Evolutionary conservation across 495 filamentous ascomycete species (phyloP).

Genomic region (Elaphomyces granulatus): DNA sequence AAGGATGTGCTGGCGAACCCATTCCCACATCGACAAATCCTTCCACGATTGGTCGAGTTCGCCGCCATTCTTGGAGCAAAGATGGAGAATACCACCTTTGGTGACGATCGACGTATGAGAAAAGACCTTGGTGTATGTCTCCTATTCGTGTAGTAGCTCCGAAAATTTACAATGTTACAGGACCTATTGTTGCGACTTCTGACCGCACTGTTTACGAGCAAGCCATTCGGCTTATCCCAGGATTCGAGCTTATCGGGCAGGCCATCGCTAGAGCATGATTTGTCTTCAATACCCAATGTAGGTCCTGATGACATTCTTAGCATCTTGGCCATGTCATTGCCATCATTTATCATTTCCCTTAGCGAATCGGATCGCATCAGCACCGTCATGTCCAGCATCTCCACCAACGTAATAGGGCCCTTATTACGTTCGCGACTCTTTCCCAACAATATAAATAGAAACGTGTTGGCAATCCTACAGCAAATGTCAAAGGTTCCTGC

Average conservation of each 20-base stretch:
- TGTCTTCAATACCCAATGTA: slow-evolving; percentile 23
- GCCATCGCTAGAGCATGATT: slow-evolving; percentile 32
- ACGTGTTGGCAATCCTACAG: slow-evolving; percentile 56
- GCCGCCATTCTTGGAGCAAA: slow-evolving; percentile 82
- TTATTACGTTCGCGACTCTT: slow-evolving; percentile 74
- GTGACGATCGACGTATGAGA: slow-evolving; percentile 88
- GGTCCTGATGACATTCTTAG: slow-evolving; percentile 63
- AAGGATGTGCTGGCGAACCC: slow-evolving; percentile 85
- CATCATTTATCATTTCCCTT: slow-evolving; percentile 71
- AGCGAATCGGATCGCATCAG: slow-evolving; percentile 74
- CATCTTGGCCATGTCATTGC: slow-evolving; percentile 64
- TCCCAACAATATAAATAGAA: slow-evolving; percentile 67
- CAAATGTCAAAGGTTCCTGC: slow-evolving; percentile 62
- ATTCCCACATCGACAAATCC: slow-evolving; percentile 81
- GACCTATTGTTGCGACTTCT: slow-evolving; percentile 80
- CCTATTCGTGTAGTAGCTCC: slow-evolving; percentile 3
- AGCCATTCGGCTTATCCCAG: slow-evolving; percentile 48
- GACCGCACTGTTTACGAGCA: slow-evolving; percentile 80
- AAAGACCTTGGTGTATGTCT: slow-evolving; percentile 64
- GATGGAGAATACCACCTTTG: slow-evolving; percentile 94
- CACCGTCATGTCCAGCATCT: slow-evolving; percentile 62
- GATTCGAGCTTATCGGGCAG: slow-evolving; percentile 28
- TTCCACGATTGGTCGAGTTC: slow-evolving; percentile 79
- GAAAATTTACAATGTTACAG: slow-evolving; percentile 36
- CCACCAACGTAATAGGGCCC: slow-evolving; percentile 68